Evolutionary conservation across 73 alveolate genomes (phyloP).

Genomic region (Diophrys appendiculata): DNA sequence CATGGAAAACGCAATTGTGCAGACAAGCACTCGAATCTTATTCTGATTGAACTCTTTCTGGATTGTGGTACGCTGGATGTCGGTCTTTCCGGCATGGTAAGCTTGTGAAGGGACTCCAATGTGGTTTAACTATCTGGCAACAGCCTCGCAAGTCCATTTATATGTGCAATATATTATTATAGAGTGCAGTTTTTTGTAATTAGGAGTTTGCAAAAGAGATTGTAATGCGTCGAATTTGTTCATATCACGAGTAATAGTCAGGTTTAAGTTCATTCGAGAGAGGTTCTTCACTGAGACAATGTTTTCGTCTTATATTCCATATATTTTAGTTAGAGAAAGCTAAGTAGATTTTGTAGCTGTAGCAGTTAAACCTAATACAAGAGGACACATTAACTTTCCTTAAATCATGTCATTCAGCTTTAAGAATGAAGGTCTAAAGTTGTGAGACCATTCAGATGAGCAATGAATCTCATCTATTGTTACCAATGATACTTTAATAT

Average conservation of each 20-base stretch:
- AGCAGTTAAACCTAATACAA: slow-evolving; percentile 75
- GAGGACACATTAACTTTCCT: slow-evolving; percentile 50
- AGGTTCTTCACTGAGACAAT: slow-evolving; percentile 56
- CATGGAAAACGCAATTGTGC: slow-evolving; percentile 97
- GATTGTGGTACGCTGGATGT: slow-evolving; percentile 68
- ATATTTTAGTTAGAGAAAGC: slow-evolving; percentile 44
- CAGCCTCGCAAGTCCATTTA: slow-evolving; percentile 70
- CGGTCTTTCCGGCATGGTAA: slow-evolving; percentile 89
- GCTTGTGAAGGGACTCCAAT: slow-evolving; percentile 74
- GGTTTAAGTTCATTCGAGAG: slow-evolving; percentile 64
- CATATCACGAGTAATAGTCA: slow-evolving; percentile 78
- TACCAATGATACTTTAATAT: slow-evolving; percentile 79
- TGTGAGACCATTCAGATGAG: slow-evolving; percentile 87
- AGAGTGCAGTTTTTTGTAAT: slow-evolving; percentile 62
- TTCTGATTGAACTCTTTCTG: slow-evolving; percentile 68
- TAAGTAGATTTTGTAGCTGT: slow-evolving; percentile 61
- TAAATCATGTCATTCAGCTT: slow-evolving; percentile 69
- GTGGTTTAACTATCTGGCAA: slow-evolving; percentile 75
- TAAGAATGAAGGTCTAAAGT: slow-evolving; percentile 91
- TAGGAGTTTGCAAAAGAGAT: slow-evolving; percentile 2
- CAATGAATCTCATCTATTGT: slow-evolving; percentile 96
- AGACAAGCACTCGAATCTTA: slow-evolving; percentile 79
- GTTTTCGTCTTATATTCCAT: slow-evolving; percentile 39
- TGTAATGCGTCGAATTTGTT: slow-evolving; percentile 21
- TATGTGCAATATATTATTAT: slow-evolving; percentile 78